A percentile compares a stretch with the other conserved stretches of the same genome.
Evolutionary conservation across 352 stramenopile species (phyloP).

Genomic region (Phytophthora palmivora): DNA sequence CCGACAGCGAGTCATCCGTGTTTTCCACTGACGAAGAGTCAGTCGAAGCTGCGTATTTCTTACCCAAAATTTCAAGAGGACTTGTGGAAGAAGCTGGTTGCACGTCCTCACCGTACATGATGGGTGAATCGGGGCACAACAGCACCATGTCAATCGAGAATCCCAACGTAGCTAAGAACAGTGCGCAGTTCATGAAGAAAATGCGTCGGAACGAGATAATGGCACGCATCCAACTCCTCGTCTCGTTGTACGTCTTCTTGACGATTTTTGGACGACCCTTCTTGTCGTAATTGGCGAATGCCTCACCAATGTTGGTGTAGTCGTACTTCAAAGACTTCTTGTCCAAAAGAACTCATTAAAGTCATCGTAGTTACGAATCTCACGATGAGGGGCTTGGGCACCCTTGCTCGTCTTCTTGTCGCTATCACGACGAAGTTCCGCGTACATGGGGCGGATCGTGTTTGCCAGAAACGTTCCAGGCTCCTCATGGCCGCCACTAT

Average conservation of each 20-base stretch:
- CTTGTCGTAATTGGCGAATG: conserved; percentile 77
- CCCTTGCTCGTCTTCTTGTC: conserved; percentile 89
- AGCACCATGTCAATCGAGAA: conserved; percentile 81
- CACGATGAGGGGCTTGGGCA: conserved; percentile 61
- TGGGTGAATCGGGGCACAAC: conserved; percentile 74
- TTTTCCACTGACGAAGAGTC: conserved; percentile 35
- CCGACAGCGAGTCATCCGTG: conserved; percentile 38
- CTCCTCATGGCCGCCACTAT: conserved; percentile 58
- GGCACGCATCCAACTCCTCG: conserved; percentile 74
- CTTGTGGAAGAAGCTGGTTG: conserved; percentile 27
- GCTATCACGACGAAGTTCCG: conserved; percentile 70
- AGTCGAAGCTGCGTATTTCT: conserved; percentile 53
- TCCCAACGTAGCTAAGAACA: conserved; percentile 73
- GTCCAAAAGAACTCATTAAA: conserved; percentile 92
- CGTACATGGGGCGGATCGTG: conserved; percentile 83
- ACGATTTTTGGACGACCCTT: conserved; percentile 82
- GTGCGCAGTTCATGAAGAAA: conserved; percentile 81
- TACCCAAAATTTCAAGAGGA: conserved; percentile 60
- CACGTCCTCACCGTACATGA: conserved; percentile 80
- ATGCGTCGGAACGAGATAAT: conserved; percentile 85
- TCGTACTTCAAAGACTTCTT: conserved; percentile 88
- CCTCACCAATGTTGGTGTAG: conserved; percentile 64
- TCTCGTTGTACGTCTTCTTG: conserved; percentile 86
- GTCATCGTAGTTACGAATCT: conserved; percentile 90
- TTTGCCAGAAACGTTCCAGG: conserved; percentile 67